Evolutionary conservation across 179 eudicot genomes (phyloP).

Genomic region (Camellia oleifera): DNA sequence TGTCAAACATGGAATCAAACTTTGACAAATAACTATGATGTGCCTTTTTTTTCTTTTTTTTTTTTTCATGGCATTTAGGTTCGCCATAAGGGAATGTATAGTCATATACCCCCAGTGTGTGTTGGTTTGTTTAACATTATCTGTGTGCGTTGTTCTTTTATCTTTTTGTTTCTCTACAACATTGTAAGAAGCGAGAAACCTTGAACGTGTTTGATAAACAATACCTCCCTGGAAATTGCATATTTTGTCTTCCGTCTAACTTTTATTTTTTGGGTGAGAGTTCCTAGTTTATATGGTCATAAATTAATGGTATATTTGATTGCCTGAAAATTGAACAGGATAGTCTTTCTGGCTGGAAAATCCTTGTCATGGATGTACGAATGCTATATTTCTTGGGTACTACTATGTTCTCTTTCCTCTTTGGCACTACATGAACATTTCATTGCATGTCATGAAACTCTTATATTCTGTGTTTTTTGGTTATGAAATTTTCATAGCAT

Average conservation of each 20-base stretch:
- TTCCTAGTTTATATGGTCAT: too few species aligned
- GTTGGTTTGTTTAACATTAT: conserved; percentile 2
- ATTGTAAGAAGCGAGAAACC: background rate
- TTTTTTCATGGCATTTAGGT: background rate
- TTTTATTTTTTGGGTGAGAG: background rate
- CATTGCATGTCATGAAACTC: too few species aligned
- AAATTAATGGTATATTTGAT: too few species aligned
- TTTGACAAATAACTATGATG: conserved; percentile 1
- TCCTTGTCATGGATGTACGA: background rate
- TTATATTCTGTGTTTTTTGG: too few species aligned
- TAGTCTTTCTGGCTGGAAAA: background rate
- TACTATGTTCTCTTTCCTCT: too few species aligned
- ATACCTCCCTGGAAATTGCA: background rate
- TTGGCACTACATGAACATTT: too few species aligned
- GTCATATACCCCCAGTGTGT: conserved; percentile 18
- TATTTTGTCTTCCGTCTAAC: background rate
- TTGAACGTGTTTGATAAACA: conserved; percentile 6
- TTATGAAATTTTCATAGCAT: too few species aligned
- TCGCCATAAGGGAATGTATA: conserved; percentile 19
- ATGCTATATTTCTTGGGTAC: too few species aligned
- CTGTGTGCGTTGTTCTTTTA: conserved; percentile 9
- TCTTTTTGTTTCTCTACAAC: conserved; percentile 3
- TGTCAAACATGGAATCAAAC: conserved; percentile 11
- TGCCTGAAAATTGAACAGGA: too few species aligned
- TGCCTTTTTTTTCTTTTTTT: background rate